These are phyloP conservation scores for Flagelloscypha sp. DNA, from an alignment of 768 basidiomycete species.

Conservation along the genomic window DNA sequence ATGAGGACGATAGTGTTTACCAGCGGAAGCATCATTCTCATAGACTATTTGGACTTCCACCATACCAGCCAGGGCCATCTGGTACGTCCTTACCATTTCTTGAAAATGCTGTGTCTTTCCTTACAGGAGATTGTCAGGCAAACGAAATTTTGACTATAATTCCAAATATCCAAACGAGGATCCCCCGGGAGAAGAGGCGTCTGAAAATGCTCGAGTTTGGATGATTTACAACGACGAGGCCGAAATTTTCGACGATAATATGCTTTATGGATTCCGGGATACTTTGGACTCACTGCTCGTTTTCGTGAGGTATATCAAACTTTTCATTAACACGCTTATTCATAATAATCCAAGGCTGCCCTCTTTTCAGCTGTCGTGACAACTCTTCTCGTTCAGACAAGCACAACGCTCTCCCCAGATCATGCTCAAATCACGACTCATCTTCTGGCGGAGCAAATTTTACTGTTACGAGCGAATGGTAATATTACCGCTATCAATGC, in stretches of 20 bases:
- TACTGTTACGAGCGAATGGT: no score
- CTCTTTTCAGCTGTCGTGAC: constrained; percentile 1
- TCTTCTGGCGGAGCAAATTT: no score
- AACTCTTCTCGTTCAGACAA: neutral
- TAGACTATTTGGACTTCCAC: no score
- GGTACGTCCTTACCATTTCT: no score
- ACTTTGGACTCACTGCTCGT: constrained; percentile 8
- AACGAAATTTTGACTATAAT: no score
- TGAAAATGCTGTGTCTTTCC: no score
- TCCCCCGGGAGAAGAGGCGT: constrained; percentile 4
- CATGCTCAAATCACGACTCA: neutral
- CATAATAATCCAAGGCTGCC: neutral
- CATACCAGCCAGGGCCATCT: no score
- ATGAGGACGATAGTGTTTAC: no score
- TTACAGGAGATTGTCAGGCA: no score
- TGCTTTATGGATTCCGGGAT: constrained; percentile 4
- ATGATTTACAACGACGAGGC: constrained; percentile 5
- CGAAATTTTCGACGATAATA: constrained; percentile 1
- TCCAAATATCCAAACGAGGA: no score
- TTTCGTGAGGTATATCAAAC: constrained; percentile 1
- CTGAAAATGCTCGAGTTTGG: constrained; percentile 7
- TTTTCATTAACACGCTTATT: neutral
- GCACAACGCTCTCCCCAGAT: neutral
- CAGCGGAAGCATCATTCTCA: no score
- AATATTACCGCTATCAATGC: no score